Conservation (phyloP, 371 early-diverging fungal genomes). For the Apophysomyces ossiformis region DNA sequence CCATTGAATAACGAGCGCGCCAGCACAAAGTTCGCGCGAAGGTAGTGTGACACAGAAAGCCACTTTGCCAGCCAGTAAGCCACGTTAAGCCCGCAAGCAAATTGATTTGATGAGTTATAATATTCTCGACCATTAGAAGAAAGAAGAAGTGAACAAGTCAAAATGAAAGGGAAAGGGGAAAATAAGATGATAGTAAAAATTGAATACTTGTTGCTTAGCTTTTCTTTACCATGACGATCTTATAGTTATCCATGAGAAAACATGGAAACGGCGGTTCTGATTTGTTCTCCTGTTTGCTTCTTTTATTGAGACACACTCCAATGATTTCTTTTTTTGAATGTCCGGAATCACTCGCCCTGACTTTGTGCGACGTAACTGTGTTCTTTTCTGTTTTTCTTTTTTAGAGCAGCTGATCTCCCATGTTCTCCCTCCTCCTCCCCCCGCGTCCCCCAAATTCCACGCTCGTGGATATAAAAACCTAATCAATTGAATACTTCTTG, state of each 20-base stretch:
- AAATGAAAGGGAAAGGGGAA: background rate
- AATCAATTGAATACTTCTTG: background rate
- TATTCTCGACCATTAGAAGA: background rate
- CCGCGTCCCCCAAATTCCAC: too few species aligned
- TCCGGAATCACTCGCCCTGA: conserved; percentile 9
- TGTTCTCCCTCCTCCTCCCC: background rate
- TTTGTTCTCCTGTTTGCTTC: conserved; percentile 9
- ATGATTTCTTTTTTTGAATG: conserved; percentile 9
- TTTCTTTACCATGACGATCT: background rate
- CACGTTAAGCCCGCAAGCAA: background rate
- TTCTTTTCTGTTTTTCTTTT: background rate
- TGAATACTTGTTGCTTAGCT: background rate
- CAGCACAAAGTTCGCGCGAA: conserved; percentile 11
- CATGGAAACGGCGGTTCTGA: background rate
- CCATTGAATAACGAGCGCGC: background rate
- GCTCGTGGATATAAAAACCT: background rate
- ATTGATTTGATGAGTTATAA: background rate
- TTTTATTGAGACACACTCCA: conserved; percentile 8
- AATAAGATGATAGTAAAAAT: background rate
- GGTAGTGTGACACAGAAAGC: background rate
- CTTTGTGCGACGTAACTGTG: background rate
- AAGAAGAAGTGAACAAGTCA: background rate
- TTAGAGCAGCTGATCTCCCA: conserved; percentile 7
- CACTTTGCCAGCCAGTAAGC: conserved; percentile 4
- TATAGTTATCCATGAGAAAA: conserved; percentile 7